Evolutionary conservation across 1,284 basidiomycete genomes (phyloP).

Genomic region (Trichosporon sp.): DNA sequence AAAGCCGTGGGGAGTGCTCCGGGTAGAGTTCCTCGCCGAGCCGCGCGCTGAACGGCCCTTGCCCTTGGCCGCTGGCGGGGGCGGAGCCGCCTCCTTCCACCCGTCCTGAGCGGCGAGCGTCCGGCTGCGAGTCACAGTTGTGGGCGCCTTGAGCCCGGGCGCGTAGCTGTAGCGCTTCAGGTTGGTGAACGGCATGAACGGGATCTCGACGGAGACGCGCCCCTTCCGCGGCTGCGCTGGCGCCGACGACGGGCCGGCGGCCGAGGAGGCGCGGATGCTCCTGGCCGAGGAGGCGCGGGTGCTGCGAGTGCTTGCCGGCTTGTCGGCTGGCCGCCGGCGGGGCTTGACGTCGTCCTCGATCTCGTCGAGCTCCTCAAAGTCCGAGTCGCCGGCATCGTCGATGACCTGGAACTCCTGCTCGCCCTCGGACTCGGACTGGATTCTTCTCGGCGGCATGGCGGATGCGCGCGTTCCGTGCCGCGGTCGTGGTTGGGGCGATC

Average conservation of each 20-base stretch:
- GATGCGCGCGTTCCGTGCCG: neutral
- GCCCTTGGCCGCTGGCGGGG: neutral
- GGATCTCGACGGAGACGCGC: slow-evolving; percentile 2
- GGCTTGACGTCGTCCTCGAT: neutral
- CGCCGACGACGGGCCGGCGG: neutral
- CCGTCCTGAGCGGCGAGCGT: neutral
- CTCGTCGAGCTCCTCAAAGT: neutral
- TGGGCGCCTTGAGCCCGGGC: neutral
- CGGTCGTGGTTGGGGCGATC: neutral
- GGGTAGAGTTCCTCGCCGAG: neutral
- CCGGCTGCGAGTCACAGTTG: neutral
- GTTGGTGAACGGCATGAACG: neutral
- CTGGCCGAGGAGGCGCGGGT: neutral
- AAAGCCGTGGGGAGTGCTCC: neutral
- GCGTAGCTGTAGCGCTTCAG: neutral
- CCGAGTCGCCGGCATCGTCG: neutral
- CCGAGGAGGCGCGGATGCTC: neutral
- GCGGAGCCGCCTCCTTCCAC: neutral
- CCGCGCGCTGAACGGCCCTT: neutral
- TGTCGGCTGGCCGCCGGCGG: neutral
- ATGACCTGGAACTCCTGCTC: neutral
- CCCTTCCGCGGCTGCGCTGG: neutral
- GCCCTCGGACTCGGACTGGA: neutral
- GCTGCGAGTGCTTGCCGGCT: neutral
- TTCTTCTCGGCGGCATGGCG: neutral